phyloP scores from a whole-genome alignment of 768 basidiomycete genomes.

The Auriculariales sp. region DNA sequence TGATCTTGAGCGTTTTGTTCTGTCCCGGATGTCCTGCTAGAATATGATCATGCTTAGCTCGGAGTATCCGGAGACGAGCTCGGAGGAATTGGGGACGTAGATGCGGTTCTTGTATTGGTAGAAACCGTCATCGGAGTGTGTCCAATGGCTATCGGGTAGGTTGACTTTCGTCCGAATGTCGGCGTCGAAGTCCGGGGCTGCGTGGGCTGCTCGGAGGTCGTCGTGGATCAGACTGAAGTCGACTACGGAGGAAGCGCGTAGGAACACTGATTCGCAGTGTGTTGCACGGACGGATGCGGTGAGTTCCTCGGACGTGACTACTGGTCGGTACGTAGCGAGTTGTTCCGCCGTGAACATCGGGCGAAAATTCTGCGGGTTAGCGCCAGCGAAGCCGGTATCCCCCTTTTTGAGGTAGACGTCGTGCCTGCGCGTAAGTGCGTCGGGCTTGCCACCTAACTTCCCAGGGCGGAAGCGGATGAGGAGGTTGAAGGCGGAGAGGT shows the following conservation, averaged over 20 bases:
- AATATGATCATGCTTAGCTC: constrained; percentile 22
- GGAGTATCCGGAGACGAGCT: constrained; percentile 16
- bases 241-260: constrained; percentile 9
- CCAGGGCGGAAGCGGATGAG: constrained; percentile 17
- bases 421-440: constrained; percentile 11
- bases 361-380: constrained; percentile 13
- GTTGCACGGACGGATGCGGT: constrained; percentile 12
- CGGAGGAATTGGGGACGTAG: constrained; percentile 17
- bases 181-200: no score
- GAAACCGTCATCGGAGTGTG: constrained; percentile 5
- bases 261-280: constrained; percentile 5
- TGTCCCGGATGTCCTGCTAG: constrained; percentile 28
- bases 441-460: constrained; percentile 8
- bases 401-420: constrained; percentile 13
- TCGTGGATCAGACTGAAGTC: constrained; percentile 10
- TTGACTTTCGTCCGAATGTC: no score
- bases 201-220: constrained; percentile 5
- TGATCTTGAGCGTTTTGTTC: constrained; percentile 16
- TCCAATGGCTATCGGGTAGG: no score
- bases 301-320: no score
- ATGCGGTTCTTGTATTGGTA: constrained; percentile 14
- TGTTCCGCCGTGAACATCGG: constrained; percentile 13
- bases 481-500: constrained; percentile 23
- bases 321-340: constrained; percentile 5
- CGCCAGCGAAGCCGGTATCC: constrained; percentile 11